Base-by-base conservation (phyloP, 1,284 basidiomycete genomes). In the Ustilago xerochloae region DNA sequence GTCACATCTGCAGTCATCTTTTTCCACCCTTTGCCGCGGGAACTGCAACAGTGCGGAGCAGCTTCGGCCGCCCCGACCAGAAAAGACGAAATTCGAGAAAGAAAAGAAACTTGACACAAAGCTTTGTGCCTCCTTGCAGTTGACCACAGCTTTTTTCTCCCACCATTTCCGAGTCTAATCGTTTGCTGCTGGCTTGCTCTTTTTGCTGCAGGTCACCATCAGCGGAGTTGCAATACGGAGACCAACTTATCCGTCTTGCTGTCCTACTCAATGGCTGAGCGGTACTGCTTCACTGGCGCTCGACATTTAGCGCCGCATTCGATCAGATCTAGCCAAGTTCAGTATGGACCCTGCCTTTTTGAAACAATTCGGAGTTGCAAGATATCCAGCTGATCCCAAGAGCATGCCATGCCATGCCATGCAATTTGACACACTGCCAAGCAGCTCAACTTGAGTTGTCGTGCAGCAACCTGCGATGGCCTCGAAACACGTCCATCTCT, bases 151-250 rank as follows among this genome's bases (percentile, higher is more conserved):
- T n/a, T n/a, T 16, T 49, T 33, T 16, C 35, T 49, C 30, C 47
- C 47, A 49, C 30, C 28, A 30, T 22, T 49, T 35, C 32, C 47
- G 47, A 49, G 47, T 20, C 28, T 3, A 15, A 18, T 39, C n/a
- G 38, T 6, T n/a, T n/a, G n/a, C n/a, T n/a, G n/a, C n/a, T n/a
- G n/a, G n/a, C n/a, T n/a, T n/a, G n/a, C n/a, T n/a, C 22, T 24
- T 18, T 7, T 43, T 26, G 41, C 47, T 47, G 45, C 45, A 47
- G 45, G 26, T 30, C 45, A 22, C 45, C 45, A 47, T 47, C 45
- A 47, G 45, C 45, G 15, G 45, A 47, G 45, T 32, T 47, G n/a
- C 22, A 26, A 24, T 12, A 24, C 41, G 41, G 20, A 43, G 41
- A 43, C 20, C 41, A 43, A 43, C 22, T 43, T 28, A 13, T 43